Percentiles rank a stretch among this genome's conserved stretches.
These are phyloP conservation scores for Sphagnurus paluster DNA, from an alignment of 1,284 basidiomycete species.

Conservation along the genomic window DNA sequence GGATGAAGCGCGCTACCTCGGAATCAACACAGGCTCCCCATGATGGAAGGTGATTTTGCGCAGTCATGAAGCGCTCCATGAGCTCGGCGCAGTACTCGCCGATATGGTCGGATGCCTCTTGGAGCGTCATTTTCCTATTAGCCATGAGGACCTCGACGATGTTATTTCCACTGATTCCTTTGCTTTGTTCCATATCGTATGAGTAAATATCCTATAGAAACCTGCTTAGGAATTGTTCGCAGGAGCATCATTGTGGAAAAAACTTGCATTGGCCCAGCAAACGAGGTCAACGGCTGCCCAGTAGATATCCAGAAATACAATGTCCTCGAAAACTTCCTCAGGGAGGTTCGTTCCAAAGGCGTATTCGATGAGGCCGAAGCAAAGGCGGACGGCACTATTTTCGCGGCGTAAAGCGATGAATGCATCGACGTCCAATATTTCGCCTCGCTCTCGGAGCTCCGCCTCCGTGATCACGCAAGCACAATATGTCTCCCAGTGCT, in stretches of 20 bases:
- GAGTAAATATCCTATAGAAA: slow-evolving; percentile 62
- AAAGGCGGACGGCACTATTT: slow-evolving; percentile 65
- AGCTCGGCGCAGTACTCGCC: slow-evolving; percentile 52
- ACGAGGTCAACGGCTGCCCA: slow-evolving; percentile 65
- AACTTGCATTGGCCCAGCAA: slow-evolving; percentile 66
- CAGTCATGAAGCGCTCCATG: slow-evolving; percentile 47
- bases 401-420: slow-evolving; percentile 61
- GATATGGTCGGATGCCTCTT: slow-evolving; percentile 59
- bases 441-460: slow-evolving; percentile 54
- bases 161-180: slow-evolving; percentile 66
- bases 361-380: slow-evolving; percentile 64
- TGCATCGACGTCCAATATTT: slow-evolving; percentile 51
- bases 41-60: slow-evolving; percentile 46
- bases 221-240: slow-evolving; percentile 7
- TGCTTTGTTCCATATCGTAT: slow-evolving; percentile 72
- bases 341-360: slow-evolving; percentile 61
- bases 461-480: slow-evolving; percentile 58
- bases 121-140: slow-evolving; percentile 48
- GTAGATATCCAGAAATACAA: slow-evolving; percentile 53
- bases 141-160: slow-evolving; percentile 68
- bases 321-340: slow-evolving; percentile 58
- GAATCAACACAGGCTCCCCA: slow-evolving; percentile 48
- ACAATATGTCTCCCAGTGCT: slow-evolving; percentile 57
- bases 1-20: slow-evolving; percentile 48
- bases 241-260: neutral